Base-by-base conservation (phyloP, 1,139 yeast species). In the Saccharomyces hybrid region DNA sequence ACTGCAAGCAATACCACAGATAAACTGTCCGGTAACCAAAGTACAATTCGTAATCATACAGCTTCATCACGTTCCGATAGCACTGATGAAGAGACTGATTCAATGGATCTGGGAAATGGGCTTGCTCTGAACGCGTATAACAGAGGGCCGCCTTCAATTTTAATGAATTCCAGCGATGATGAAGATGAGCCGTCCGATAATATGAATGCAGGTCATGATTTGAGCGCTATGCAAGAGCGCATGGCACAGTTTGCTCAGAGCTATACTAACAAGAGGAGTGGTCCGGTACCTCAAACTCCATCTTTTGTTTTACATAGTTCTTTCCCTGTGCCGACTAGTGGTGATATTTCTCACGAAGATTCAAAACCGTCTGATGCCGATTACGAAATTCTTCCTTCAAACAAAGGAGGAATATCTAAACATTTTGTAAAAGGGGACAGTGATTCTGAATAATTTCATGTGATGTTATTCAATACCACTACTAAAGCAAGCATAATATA, bases 51-150 rank as follows among this genome's bases (percentile, higher is more conserved):
- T 8, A 0, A 38, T 2, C 42, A 38, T 4, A 38, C 25, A 3
- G 25, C 25, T 4, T 38, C 42, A 4, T 9, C 49, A 23, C 53
- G n/a, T 31, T 28, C 25, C 32, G 47, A 25, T 41, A 38, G 20
- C 5, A 47, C 32, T 8, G 51, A 50, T n/a, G 32, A 29, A 16
- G 50, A 26, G 7, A 59, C 57, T 20, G 58, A 60, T 29, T 60
- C 59, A 50, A 62, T 67, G 7, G 71, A 68, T 53, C 56, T 69
- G 14, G 72, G 72, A 9, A 66, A 69, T 50, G 72, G 72, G 0
- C 57, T 69, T 29, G 68, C 61, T 4, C 50, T 69, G 16, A 64
- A 64, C 14, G 60, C 69, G 3, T 60, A 64, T 53, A 59, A 56
- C 29, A 59, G 68, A 41, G 70, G 71, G 1, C 69, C 70, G 5